phyloP scores from a whole-genome alignment of 2,329 filamentous ascomycete species.

The Exophiala sp. region DNA sequence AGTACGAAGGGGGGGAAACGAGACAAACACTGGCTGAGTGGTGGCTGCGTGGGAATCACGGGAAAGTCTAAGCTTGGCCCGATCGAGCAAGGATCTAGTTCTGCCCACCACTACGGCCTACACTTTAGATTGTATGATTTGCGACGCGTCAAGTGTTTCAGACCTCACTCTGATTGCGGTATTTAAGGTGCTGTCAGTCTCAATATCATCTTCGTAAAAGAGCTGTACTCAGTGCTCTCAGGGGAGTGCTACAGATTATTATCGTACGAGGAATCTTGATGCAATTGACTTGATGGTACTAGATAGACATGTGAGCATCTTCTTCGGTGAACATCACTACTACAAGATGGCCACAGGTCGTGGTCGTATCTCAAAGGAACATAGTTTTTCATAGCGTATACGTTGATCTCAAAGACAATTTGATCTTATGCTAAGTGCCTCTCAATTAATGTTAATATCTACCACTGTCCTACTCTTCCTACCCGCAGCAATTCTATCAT shows the following conservation, averaged over 20 bases:
- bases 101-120: neutral
- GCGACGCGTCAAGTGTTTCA: conserved; percentile 17
- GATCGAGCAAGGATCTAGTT: neutral
- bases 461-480: neutral
- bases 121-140: conserved; percentile 4
- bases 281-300: too few species aligned
- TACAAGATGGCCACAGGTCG: too few species aligned
- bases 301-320: too few species aligned
- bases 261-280: too few species aligned
- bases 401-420: too few species aligned
- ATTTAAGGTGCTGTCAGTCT: neutral
- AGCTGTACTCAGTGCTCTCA: too few species aligned
- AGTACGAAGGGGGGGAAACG: conserved; percentile 9
- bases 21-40: conserved; percentile 1
- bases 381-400: too few species aligned
- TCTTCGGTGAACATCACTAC: too few species aligned
- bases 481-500: neutral
- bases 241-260: too few species aligned
- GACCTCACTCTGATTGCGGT: too few species aligned
- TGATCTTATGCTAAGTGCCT: too few species aligned
- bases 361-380: too few species aligned
- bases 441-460: neutral
- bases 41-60: conserved; percentile 1
- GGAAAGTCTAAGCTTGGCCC: conserved; percentile 2
- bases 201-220: neutral